Base-by-base conservation (phyloP, 192 early-diverging fungal genomes). In the Pilaira anomala region DNA sequence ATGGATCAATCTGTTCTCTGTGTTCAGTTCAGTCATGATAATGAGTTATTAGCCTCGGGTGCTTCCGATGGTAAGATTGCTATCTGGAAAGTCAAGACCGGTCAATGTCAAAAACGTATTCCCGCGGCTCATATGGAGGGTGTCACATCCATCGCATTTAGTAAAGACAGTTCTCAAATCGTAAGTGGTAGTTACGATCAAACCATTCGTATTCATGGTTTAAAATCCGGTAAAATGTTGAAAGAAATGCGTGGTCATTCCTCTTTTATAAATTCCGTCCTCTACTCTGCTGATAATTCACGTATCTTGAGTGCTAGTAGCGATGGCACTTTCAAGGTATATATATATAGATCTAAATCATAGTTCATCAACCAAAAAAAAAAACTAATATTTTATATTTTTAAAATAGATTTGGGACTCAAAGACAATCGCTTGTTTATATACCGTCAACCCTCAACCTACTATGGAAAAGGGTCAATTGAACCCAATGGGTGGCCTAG, bases 231-330 rank as follows among this genome's bases (percentile, higher is more conserved):
- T 9, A 96, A 95, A 49, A 87, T 87, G 66, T 73, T 97, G 3
- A 92, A 94, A 53, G 93, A 97, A 63, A 93, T 94, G 60, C 84
- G 90, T 18, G 97, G 97, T 0, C 97, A 99, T 65, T 81, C 88
- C 1, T 93, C 93, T 1, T 93, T 87, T 65, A 87, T 97, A 40
- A 98, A 96, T 72, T 77, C 81, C 49, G 91, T 83, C 0, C 51
- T 83, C 6, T 99, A 88, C 64, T 88, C 86, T 13, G 41, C 74
- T 16, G 90, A 95, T 51, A 86, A 85, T 67, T 59, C 77, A 4
- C 77, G 83, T 4, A 76, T 99, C 8, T 64, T 96, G 11, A 94
- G 86, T 63, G 88, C 82, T 0, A 91, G 89, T 33, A 90, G 87
- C 53, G 96, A 98, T 60, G 96, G 96, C 8, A 88, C 88, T 0